A percentile compares a stretch with the other conserved stretches of the same genome.
Conservation (phyloP, 768 basidiomycete species). For the Trametes maxima region DNA sequence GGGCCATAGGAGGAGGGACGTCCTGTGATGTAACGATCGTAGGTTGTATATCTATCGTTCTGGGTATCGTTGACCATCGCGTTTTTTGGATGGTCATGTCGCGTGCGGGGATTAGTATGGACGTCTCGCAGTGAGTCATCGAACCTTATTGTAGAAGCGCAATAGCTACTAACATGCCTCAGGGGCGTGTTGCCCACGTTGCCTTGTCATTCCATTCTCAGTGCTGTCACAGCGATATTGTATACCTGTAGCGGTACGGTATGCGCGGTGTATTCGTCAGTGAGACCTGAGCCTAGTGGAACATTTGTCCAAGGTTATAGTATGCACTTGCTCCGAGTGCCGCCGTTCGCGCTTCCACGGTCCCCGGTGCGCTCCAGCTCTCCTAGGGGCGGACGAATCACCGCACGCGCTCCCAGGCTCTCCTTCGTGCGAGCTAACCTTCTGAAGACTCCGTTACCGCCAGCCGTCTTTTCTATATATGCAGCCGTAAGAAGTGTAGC, state of each 20-base stretch:
- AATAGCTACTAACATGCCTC: not conserved
- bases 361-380: not conserved
- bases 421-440: not conserved
- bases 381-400: not conserved
- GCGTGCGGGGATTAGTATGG: not conserved
- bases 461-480: not conserved
- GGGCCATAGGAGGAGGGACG: not conserved
- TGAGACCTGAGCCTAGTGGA: not conserved
- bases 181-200: not conserved
- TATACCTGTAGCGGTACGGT: not conserved
- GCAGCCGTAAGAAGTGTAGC: not conserved
- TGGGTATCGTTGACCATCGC: constrained; percentile 2
- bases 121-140: not conserved
- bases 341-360: not conserved
- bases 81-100: not conserved
- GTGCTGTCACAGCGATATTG: not conserved
- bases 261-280: too few relatives aligned
- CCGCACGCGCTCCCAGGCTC: not conserved
- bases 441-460: not conserved
- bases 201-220: not conserved
- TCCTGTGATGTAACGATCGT: not conserved
- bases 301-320: too few relatives aligned
- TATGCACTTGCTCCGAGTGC: too few relatives aligned
- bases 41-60: constrained; percentile 13
- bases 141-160: not conserved